phyloP scores from a whole-genome alignment of 768 basidiomycete genomes.

The Leccinellum albellum region DNA sequence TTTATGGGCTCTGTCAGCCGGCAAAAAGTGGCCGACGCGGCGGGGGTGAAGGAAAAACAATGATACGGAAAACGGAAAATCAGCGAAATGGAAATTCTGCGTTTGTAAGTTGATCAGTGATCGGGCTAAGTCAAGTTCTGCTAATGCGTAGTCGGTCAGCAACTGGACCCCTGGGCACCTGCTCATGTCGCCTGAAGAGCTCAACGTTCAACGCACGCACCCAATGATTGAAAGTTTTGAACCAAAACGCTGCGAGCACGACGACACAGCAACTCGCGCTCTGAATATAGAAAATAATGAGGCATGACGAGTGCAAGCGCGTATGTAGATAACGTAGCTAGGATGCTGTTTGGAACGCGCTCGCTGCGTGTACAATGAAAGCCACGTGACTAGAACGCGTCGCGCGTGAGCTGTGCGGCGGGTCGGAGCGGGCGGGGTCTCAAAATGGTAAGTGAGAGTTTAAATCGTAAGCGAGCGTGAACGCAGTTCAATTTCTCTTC shows the following conservation, averaged over 20 bases:
- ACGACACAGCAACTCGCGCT: neutral
- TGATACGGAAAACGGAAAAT: slow-evolving; percentile 4
- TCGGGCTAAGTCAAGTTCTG: slow-evolving; percentile 5
- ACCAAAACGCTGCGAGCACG: slow-evolving; percentile 4
- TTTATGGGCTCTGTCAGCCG: neutral
- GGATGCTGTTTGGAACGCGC: slow-evolving; percentile 1
- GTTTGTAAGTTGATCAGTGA: slow-evolving; percentile 20
- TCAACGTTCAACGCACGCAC: neutral
- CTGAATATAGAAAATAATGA: neutral
- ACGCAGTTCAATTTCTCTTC: slow-evolving; percentile 22
- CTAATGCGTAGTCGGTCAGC: neutral
- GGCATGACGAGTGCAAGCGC: neutral
- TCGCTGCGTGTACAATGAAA: neutral
- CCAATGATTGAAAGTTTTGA: neutral
- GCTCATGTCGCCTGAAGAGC: neutral
- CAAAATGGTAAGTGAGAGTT: slow-evolving; percentile 26
- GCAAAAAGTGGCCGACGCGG: neutral
- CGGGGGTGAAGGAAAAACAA: neutral
- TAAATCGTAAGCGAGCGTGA: slow-evolving; percentile 30
- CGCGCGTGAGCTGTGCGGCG: slow-evolving; percentile 15
- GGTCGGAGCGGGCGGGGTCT: slow-evolving; percentile 33
- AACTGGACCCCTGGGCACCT: slow-evolving; percentile 11
- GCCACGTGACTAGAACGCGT: slow-evolving; percentile 31
- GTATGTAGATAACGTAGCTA: neutral
- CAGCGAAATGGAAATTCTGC: slow-evolving; percentile 11